A percentile compares a stretch with the other conserved stretches of the same genome.
These are phyloP conservation scores for Mucor plumbeus DNA, from an alignment of 371 early-diverging fungal species.

Conservation along the genomic window DNA sequence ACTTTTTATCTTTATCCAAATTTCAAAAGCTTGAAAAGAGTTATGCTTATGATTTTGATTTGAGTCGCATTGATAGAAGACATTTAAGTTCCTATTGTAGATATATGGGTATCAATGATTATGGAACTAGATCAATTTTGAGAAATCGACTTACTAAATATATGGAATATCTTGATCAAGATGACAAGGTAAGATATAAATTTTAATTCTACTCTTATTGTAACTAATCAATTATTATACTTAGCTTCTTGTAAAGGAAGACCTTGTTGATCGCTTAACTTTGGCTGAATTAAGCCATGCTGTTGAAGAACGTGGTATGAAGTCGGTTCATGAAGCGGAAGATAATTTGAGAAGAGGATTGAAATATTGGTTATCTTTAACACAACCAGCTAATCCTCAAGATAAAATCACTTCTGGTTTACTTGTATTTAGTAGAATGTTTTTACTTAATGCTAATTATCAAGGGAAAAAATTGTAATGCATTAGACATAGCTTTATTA, in stretches of 20 bases:
- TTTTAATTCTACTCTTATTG: background rate
- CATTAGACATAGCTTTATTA: background rate
- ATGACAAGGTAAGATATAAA: slow-evolving; percentile 52
- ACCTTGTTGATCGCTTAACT: slow-evolving; percentile 47
- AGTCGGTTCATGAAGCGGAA: slow-evolving; percentile 50
- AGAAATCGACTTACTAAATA: slow-evolving; percentile 56
- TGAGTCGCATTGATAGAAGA: slow-evolving; percentile 52
- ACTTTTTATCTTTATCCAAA: slow-evolving; percentile 51
- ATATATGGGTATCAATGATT: slow-evolving; percentile 63
- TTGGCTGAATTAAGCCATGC: slow-evolving; percentile 55
- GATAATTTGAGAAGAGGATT: slow-evolving; percentile 58
- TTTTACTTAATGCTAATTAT: slow-evolving; percentile 62
- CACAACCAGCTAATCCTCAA: slow-evolving; percentile 27
- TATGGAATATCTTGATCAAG: slow-evolving; percentile 55
- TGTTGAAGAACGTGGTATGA: slow-evolving; percentile 72
- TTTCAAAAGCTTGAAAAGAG: slow-evolving; percentile 52
- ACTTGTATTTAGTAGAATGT: slow-evolving; percentile 66
- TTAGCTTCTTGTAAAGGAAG: slow-evolving; percentile 55
- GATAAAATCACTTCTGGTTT: slow-evolving; percentile 56
- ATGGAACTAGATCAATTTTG: slow-evolving; percentile 60
- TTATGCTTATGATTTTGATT: slow-evolving; percentile 59
- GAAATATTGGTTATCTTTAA: slow-evolving; percentile 62
- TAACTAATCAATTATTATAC: background rate
- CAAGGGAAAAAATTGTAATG: background rate
- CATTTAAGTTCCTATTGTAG: slow-evolving; percentile 61